Base-by-base conservation (phyloP, 2,329 filamentous ascomycete species). In the Neocatenulostroma microsporum region DNA sequence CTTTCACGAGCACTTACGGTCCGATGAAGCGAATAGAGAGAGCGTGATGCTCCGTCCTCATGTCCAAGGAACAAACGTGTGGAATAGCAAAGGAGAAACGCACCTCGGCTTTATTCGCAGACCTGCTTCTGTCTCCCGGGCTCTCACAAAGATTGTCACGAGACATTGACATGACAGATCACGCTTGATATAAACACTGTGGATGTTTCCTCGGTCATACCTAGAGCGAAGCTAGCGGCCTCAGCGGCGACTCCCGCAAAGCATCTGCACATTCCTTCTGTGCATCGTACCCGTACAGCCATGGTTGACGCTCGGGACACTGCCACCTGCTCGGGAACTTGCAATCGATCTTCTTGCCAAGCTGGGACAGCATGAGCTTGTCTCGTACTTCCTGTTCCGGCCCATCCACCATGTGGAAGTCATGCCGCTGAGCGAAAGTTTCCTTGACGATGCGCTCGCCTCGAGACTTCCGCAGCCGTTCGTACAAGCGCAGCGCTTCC, bases 271-370 rank as follows among this genome's bases (percentile, higher is more conserved):
- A 73, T 49, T 78, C 76, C 19, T 61, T 60, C 40, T 70, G 68
- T 3, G 75, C 74, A 56, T 81, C 73, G 44, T 82, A 81, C 1
- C 76, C 74, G 46, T 75, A 82, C 30, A 82, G 44, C 73, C 76
- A 81, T 1, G 71, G 69, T 53, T 82, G 77, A 0, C 77, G 69
- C 21, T 72, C 62, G 0, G 75, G 76, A 50, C 77, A 80, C 72
- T 63, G 67, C 69, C 78, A 77, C 32, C 78, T 63, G 56, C 73
- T 78, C 0, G 78, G 79, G 46, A 81, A 83, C 1, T 70, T 66
- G 2, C 64, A 68, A 25, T 66, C 60, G 3, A 72, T 55, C 24
- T 72, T 64, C 34, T 66, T 67, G 2, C 69, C 75, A 3, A 80
- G 51, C 48, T 74, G 68, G 3, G 68, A 69, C 10, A 70, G 42